Evolutionary conservation across 768 basidiomycete genomes (phyloP).

Genomic region (Kwoniella shandongensis): DNA sequence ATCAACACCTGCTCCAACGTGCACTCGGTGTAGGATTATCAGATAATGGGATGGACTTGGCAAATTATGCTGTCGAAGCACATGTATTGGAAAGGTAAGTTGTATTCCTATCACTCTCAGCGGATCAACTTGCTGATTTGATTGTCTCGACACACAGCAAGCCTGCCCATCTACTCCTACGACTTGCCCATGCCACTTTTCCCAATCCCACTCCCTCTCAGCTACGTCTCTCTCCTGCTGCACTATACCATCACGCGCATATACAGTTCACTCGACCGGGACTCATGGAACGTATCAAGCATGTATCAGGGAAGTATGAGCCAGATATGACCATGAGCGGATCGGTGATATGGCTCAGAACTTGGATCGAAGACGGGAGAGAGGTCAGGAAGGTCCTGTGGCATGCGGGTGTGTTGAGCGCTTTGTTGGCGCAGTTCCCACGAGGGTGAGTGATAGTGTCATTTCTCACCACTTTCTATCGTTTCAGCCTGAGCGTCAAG

Average conservation of each 20-base stretch:
- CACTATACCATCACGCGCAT: constrained; percentile 42
- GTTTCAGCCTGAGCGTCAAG: too few relatives aligned
- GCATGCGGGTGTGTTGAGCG: constrained; percentile 42
- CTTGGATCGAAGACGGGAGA: constrained; percentile 32
- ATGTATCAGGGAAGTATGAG: constrained; percentile 39
- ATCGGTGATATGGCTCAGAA: constrained; percentile 34
- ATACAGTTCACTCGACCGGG: constrained; percentile 37
- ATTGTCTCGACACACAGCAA: constrained; percentile 10
- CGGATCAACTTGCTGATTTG: background rate
- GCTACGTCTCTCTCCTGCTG: constrained; percentile 33
- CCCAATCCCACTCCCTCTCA: constrained; percentile 18
- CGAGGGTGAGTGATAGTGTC: constrained; percentile 27
- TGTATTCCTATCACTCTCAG: background rate
- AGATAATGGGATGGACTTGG: constrained; percentile 15
- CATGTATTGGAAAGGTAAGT: constrained; percentile 29
- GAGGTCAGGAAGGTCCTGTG: constrained; percentile 34
- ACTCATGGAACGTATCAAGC: constrained; percentile 35
- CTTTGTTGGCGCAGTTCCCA: constrained; percentile 37
- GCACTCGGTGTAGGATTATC: constrained; percentile 24
- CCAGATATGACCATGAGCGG: constrained; percentile 33
- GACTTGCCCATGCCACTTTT: constrained; percentile 22
- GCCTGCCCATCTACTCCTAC: constrained; percentile 20
- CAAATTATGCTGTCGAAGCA: constrained; percentile 15
- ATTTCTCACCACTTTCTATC: too few relatives aligned
- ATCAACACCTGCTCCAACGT: constrained; percentile 30